Evolutionary conservation across 441 rosid species (phyloP).

Genomic region (Kokia cookei): DNA sequence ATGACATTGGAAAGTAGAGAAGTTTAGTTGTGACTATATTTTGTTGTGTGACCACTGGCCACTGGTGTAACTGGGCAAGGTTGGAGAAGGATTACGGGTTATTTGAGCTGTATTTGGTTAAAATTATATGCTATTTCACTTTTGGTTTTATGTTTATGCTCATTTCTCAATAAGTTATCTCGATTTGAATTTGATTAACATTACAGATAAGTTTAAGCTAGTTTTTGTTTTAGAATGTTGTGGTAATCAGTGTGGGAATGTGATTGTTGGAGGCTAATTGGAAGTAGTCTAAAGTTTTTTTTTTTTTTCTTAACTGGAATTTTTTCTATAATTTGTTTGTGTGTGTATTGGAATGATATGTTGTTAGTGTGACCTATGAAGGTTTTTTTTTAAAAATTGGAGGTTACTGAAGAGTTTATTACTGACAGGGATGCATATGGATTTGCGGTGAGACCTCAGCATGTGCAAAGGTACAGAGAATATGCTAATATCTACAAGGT

Average conservation of each 20-base stretch:
- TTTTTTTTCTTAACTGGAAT: neutral
- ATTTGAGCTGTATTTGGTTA: neutral
- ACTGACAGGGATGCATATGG: slow-evolving; percentile 95
- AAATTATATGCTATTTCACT: neutral
- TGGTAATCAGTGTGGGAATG: neutral
- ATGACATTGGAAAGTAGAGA: neutral
- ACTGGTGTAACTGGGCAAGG: neutral
- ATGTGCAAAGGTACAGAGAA: slow-evolving; percentile 88
- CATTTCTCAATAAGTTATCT: neutral
- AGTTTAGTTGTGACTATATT: neutral
- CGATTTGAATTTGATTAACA: neutral
- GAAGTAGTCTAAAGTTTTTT: neutral
- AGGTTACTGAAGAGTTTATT: slow-evolving; percentile 10
- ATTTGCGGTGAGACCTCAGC: slow-evolving; percentile 97
- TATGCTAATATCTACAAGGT: slow-evolving; percentile 99
- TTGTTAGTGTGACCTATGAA: neutral
- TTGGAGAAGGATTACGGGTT: neutral
- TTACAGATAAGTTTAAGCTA: slow-evolving; percentile 1
- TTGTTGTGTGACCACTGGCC: neutral
- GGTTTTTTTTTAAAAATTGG: neutral
- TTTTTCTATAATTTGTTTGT: neutral
- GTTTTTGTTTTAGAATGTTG: neutral
- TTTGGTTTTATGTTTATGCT: neutral
- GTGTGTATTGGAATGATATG: neutral
- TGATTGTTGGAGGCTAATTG: neutral